Conservation (phyloP, 2,329 filamentous ascomycete genomes). For the Nothophaeocryptopus gaeumannii region DNA sequence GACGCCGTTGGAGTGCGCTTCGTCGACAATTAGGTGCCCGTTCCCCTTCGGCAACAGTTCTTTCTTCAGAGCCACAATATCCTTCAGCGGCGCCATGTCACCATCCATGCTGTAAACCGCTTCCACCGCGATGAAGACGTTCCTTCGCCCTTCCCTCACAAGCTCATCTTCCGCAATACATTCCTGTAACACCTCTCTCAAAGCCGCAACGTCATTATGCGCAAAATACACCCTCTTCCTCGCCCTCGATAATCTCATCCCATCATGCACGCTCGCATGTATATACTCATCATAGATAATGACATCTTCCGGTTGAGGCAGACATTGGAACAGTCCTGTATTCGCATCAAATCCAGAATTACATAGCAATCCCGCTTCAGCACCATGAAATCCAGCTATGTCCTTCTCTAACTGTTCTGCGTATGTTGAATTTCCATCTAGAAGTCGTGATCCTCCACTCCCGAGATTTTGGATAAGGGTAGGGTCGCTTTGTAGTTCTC, state of each 20-base stretch:
- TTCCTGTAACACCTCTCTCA: constrained; percentile 33
- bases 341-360: constrained; percentile 56
- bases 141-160: constrained; percentile 42
- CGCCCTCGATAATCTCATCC: constrained; percentile 65
- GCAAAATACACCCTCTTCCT: constrained; percentile 49
- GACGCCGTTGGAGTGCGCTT: constrained; percentile 65
- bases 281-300: constrained; percentile 73
- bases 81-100: constrained; percentile 62
- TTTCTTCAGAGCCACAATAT: constrained; percentile 60
- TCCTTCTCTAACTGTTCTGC: constrained; percentile 57
- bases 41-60: constrained; percentile 56
- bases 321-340: constrained; percentile 45
- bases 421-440: constrained; percentile 64
- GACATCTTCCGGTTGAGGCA: constrained; percentile 47
- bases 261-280: constrained; percentile 76
- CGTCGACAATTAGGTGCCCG: constrained; percentile 63
- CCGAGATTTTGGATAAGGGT: constrained; percentile 41
- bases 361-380: constrained; percentile 57
- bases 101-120: constrained; percentile 82
- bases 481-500: constrained; percentile 41
- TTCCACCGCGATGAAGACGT: constrained; percentile 68
- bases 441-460: constrained; percentile 59
- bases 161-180: constrained; percentile 30
- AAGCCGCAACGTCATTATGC: constrained; percentile 53
- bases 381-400: constrained; percentile 60